phyloP scores from a whole-genome alignment of 768 basidiomycete genomes.

The Kwoniella mangroviensis region DNA sequence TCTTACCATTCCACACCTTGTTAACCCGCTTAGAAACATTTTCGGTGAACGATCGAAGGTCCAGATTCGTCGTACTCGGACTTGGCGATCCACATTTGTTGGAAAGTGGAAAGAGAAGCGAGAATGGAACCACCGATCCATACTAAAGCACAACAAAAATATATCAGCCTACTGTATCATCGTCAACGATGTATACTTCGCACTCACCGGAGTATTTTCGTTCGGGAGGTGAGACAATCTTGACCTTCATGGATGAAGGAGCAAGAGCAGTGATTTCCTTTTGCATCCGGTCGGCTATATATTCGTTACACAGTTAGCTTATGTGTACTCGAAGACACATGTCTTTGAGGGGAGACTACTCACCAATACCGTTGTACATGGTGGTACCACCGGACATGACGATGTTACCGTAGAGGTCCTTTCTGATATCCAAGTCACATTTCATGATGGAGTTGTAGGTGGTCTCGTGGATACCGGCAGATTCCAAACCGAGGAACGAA shows the following conservation, averaged over 20 bases:
- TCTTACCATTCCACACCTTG: not conserved
- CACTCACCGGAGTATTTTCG: constrained; percentile 60
- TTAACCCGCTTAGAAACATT: constrained; percentile 56
- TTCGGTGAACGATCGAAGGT: constrained; percentile 60
- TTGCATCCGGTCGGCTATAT: constrained; percentile 81
- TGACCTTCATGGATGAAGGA: constrained; percentile 91
- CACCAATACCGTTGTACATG: constrained; percentile 88
- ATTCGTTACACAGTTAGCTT: constrained; percentile 3
- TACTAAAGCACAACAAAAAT: constrained; percentile 68
- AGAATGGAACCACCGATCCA: constrained; percentile 71
- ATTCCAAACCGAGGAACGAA: constrained; percentile 73
- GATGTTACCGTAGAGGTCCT: constrained; percentile 73
- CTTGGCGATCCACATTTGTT: constrained; percentile 83
- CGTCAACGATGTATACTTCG: not conserved
- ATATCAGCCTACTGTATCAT: not conserved
- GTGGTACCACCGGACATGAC: constrained; percentile 89
- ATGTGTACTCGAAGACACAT: no score
- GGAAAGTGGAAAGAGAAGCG: constrained; percentile 91
- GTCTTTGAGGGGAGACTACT: constrained; percentile 12
- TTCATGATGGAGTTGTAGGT: constrained; percentile 73
- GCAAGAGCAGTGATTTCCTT: constrained; percentile 85
- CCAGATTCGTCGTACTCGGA: constrained; percentile 74
- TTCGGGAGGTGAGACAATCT: constrained; percentile 91
- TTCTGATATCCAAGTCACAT: constrained; percentile 70
- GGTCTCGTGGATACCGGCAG: constrained; percentile 89